Evolutionary conservation across 176 grass and related monocot genomes (phyloP).

Genomic region (Panicum miliaceum): DNA sequence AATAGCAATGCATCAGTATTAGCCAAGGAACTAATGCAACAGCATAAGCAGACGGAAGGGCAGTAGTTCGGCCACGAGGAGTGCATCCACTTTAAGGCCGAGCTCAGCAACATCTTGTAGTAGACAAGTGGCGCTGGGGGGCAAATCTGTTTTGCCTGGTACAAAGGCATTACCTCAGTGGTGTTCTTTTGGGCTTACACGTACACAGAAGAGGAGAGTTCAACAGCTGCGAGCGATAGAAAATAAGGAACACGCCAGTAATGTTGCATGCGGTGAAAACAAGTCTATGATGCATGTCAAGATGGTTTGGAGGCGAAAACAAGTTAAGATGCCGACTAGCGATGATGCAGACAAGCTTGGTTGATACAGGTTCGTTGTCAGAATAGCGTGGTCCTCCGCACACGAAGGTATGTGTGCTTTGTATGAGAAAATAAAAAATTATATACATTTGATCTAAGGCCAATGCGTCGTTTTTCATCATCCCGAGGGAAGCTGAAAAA

Average conservation of each 20-base stretch:
- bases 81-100: too few species aligned
- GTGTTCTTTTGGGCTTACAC: background rate
- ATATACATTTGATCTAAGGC: too few species aligned
- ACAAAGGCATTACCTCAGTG: background rate
- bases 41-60: too few species aligned
- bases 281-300: background rate
- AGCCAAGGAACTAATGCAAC: background rate
- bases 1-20: rapidly evolving
- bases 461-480: background rate
- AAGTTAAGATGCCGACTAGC: background rate
- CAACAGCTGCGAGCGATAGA: background rate
- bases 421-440: too few species aligned
- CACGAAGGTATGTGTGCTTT: background rate
- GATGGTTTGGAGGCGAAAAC: background rate
- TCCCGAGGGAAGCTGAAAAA: background rate
- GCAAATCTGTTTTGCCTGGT: background rate
- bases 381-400: background rate
- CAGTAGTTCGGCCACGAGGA: too few species aligned
- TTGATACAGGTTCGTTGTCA: background rate
- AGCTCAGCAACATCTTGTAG: too few species aligned
- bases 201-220: background rate
- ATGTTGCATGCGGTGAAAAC: background rate
- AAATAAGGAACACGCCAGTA: background rate
- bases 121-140: too few species aligned
- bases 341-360: background rate